These are phyloP conservation scores for Colletotrichum brevisporum DNA, from an alignment of 2,329 filamentous ascomycete species.

Conservation along the genomic window DNA sequence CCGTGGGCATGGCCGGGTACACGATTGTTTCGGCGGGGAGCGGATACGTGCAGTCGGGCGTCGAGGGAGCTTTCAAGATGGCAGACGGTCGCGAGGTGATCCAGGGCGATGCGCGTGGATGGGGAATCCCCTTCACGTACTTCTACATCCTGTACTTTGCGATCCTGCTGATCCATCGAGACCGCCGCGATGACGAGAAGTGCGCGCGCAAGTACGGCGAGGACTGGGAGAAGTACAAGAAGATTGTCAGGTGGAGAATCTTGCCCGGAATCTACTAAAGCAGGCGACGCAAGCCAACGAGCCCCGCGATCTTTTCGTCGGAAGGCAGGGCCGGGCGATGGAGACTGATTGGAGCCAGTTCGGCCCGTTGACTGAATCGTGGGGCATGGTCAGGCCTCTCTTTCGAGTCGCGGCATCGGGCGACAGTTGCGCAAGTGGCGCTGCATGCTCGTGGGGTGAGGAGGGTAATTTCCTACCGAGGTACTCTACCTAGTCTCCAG, in stretches of 20 bases:
- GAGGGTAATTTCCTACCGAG: background rate
- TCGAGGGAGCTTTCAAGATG: slow-evolving; percentile 69
- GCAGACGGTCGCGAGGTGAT: slow-evolving; percentile 75
- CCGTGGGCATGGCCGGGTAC: slow-evolving; percentile 88
- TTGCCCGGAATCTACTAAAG: slow-evolving; percentile 86
- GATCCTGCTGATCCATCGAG: slow-evolving; percentile 86
- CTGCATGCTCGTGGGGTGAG: background rate
- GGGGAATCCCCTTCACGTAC: slow-evolving; percentile 91
- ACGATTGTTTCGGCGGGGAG: slow-evolving; percentile 73
- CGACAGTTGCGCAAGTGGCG: slow-evolving; percentile 27
- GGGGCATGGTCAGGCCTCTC: background rate
- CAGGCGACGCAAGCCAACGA: background rate
- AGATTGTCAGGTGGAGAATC: slow-evolving; percentile 85
- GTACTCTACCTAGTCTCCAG: too few relatives aligned
- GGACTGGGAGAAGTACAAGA: slow-evolving; percentile 92
- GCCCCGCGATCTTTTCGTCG: background rate
- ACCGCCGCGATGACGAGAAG: slow-evolving; percentile 90
- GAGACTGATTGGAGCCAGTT: slow-evolving; percentile 3
- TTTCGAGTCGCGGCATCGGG: background rate
- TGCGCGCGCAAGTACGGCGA: slow-evolving; percentile 91
- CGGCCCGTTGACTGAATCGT: slow-evolving; percentile 10
- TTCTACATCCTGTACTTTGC: slow-evolving; percentile 96
- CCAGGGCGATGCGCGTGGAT: slow-evolving; percentile 81
- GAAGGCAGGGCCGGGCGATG: slow-evolving; percentile 16
- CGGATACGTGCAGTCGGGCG: slow-evolving; percentile 59